Percentiles rank a stretch among this genome's conserved stretches.
Conservation (phyloP, 225 moss, liverwort and hornwort species). For the Marchantia paleacea region DNA sequence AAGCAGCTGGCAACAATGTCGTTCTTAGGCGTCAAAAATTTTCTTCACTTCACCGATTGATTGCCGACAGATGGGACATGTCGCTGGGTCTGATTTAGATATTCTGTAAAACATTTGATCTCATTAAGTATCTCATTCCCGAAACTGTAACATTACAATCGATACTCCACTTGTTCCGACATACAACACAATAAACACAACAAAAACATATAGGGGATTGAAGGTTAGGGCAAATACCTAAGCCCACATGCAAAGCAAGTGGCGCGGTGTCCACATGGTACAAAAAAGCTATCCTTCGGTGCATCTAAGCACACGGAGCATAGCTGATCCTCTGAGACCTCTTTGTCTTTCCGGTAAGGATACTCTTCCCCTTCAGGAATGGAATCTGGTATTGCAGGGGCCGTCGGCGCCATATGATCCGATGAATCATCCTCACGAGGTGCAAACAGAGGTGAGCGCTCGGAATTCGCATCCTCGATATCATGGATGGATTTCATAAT, state of each 20-base stretch:
- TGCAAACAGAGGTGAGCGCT: constrained; percentile 49
- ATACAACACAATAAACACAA: background rate
- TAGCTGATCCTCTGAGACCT: constrained; percentile 49
- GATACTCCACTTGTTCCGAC: background rate
- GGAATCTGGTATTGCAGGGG: constrained; percentile 41
- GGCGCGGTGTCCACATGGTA: constrained; percentile 88
- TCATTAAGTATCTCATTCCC: background rate
- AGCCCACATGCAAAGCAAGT: constrained; percentile 77
- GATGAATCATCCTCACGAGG: constrained; percentile 19
- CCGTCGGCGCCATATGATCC: constrained; percentile 15
- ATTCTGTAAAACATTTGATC: constrained; percentile 48
- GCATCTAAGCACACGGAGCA: constrained; percentile 84
- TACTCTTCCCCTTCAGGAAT: constrained; percentile 27
- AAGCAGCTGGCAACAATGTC: background rate
- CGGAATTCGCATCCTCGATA: constrained; percentile 33
- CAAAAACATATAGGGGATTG: background rate
- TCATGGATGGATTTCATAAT: constrained; percentile 42
- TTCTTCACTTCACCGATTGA: constrained; percentile 59
- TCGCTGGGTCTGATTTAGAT: constrained; percentile 49
- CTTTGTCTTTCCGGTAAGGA: constrained; percentile 19
- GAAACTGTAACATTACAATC: background rate
- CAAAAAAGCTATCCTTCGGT: constrained; percentile 72
- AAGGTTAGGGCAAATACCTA: constrained; percentile 37
- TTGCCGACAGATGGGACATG: constrained; percentile 85
- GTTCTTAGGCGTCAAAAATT: constrained; percentile 57